Evolutionary conservation across 805 yeast species (phyloP), one percentile per base, ranked within the genome.

Genomic region (Candida boidinii): DNA sequence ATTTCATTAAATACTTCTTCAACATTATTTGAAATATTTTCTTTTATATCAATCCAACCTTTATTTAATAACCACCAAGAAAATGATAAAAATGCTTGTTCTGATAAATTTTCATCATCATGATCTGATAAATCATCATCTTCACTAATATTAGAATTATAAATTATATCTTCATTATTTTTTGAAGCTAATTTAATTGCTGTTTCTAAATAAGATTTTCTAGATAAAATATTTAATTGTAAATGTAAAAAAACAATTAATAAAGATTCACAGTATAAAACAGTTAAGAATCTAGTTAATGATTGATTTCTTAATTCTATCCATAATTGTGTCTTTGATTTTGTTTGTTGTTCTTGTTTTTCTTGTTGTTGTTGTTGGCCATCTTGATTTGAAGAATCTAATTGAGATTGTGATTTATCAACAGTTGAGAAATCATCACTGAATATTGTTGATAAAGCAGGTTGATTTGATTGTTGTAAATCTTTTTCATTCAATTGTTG

Each of bases 51-150:
- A 16, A 66, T 46, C 87, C 92, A 86, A 1, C 97, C 97, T 42
- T 77, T 73, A 54, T 90, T 87, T 31, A 90, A 63, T 29, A 90
- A 56, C 96, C 96, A 90, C 96, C 96, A 90, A 39, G 88, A 79
- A 40, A 86, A 70, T 0, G 94, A 80, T 29, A 90, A 64, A 51
- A 82, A 90, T 31, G 86, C 80, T 46, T 92, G 90, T 46, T 82
- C 92, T 24, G 79, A 67, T 22, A 70, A 75, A 43, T 71, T 70
- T 23, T 58, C 63, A 29, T 51, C 57, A 20, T 45, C 47, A 15
- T 46, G 37, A 8, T 42, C 27, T 34, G 40, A 14, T 29, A 48
- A 38, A 11, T 51, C 56, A 5, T 44, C 48, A n/a, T 43, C 47
- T 5, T 46, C 54, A 18, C 30, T 29, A 9, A 28, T 29, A 15